A percentile compares a stretch with the other conserved stretches of the same genome.
Evolutionary conservation across 768 basidiomycete genomes (phyloP).

Genomic region (Amanita phalloides): DNA sequence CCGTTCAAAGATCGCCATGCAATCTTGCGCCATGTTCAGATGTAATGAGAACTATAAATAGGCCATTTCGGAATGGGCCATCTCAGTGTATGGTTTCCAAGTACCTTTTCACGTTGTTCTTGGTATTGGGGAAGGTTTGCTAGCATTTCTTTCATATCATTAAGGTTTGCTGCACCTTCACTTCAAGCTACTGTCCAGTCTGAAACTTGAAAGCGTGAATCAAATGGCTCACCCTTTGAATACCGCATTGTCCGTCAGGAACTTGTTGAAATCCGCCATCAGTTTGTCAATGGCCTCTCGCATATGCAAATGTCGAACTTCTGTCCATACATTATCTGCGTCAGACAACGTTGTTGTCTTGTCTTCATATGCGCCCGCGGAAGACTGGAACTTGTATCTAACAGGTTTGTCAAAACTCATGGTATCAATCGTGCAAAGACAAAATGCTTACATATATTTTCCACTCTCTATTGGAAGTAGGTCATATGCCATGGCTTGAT

Average conservation of each 20-base stretch:
- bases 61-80: neutral
- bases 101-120: slow-evolving; percentile 89
- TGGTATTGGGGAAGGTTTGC: slow-evolving; percentile 91
- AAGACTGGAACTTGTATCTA: slow-evolving; percentile 92
- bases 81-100: neutral
- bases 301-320: slow-evolving; percentile 97
- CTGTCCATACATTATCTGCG: slow-evolving; percentile 82
- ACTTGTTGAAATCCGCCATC: slow-evolving; percentile 92
- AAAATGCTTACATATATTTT: slow-evolving; percentile 65
- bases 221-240: slow-evolving; percentile 64
- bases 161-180: slow-evolving; percentile 76
- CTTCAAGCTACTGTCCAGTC: slow-evolving; percentile 20
- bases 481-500: slow-evolving; percentile 98
- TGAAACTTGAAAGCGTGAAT: neutral
- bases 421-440: neutral
- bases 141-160: slow-evolving; percentile 99
- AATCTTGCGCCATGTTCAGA: slow-evolving; percentile 95
- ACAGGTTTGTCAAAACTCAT: neutral
- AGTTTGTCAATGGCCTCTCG: slow-evolving; percentile 95
- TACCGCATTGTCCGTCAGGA: slow-evolving; percentile 88
- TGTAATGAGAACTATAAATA: slow-evolving; percentile 83
- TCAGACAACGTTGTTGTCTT: slow-evolving; percentile 84
- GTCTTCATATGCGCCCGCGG: slow-evolving; percentile 76
- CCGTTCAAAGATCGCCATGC: slow-evolving; percentile 88
- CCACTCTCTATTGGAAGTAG: slow-evolving; percentile 84